Percentiles rank a stretch among this genome's conserved stretches.
phyloP scores from a whole-genome alignment of 441 rosid genomes.

The Adansonia rubrostipa region DNA sequence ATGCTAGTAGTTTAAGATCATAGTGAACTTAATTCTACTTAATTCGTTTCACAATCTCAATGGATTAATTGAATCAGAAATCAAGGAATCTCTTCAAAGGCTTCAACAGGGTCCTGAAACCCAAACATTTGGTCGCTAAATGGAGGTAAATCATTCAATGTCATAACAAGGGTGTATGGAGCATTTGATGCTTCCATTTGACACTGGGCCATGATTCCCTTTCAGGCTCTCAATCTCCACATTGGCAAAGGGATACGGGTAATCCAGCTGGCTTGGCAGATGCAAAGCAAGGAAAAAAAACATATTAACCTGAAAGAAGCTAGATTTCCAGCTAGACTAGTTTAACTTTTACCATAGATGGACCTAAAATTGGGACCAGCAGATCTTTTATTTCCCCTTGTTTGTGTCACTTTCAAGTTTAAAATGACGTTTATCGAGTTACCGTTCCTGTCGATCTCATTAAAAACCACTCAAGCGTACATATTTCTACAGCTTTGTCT shows the following conservation, averaged over 20 bases:
- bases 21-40: neutral
- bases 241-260: neutral
- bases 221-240: neutral
- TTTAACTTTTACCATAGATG: conserved; percentile 14
- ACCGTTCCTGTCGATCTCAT: neutral
- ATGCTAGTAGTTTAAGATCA: no score
- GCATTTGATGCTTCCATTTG: neutral
- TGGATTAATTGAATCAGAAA: no score
- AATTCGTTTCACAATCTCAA: no score
- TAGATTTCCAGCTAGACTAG: conserved; percentile 27
- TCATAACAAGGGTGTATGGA: no score
- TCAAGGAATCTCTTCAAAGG: no score
- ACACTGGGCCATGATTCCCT: neutral
- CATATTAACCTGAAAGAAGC: conserved; percentile 16
- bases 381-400: conserved; percentile 5
- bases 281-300: conserved; percentile 13
- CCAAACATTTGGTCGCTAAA: no score
- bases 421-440: neutral
- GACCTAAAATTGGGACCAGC: conserved; percentile 15
- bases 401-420: conserved; percentile 10
- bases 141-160: no score
- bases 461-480: neutral
- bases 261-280: conserved; percentile 29
- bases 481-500: neutral
- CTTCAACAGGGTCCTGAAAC: no score